Evolutionary conservation across 208 protist species (phyloP), one percentile per base, ranked within the genome.

Genomic region (Leptomonas pyrrhocoris): DNA sequence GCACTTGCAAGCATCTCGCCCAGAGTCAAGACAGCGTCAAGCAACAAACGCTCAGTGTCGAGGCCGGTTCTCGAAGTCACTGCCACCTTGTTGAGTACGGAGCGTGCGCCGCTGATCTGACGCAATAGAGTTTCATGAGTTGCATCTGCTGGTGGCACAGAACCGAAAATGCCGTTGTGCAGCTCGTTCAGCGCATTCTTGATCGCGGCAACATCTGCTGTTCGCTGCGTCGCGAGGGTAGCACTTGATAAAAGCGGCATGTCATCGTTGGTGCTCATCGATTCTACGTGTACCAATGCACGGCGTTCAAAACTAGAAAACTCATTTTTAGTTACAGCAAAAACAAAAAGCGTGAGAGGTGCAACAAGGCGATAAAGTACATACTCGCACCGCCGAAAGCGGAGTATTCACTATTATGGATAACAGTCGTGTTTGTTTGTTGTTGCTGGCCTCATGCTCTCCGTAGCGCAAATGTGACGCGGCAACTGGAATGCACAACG

Each of bases 1-100:
- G 66, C 63, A 27, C 58, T 54, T 1, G 71, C 21, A 1, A 85
- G 65, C 31, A 80, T 21, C 18, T 75, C 65, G 16, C 67, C 56
- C 25, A 85, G 46, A 6, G 56, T 49, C n/a, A 34, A 15, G 7
- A 85, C 51, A 7, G 70, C 68, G 18, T 85, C 76, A 23, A 80
- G 43, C 19, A 82, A 56, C 34, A 80, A 31, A 19, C 62, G 42
- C 38, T 57, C 51, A 15, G 56, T 63, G 45, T 69, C 72, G n/a
- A 70, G 60, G 27, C 54, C 42, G 21, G 13, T 59, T 50, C 45
- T 51, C 2, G 48, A 23, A 9, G 34, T 38, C 6, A 13, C 13
- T n/a, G 48, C 40, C 19, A 25, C 15, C 12, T 43, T 30, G 6
- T 51, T 34, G 15, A 60, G 11, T 15, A 55, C 5, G 42, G 31